These are phyloP conservation scores for Termitomyces sp. DNA, from an alignment of 768 basidiomycete genomes.

Conservation along the genomic window DNA sequence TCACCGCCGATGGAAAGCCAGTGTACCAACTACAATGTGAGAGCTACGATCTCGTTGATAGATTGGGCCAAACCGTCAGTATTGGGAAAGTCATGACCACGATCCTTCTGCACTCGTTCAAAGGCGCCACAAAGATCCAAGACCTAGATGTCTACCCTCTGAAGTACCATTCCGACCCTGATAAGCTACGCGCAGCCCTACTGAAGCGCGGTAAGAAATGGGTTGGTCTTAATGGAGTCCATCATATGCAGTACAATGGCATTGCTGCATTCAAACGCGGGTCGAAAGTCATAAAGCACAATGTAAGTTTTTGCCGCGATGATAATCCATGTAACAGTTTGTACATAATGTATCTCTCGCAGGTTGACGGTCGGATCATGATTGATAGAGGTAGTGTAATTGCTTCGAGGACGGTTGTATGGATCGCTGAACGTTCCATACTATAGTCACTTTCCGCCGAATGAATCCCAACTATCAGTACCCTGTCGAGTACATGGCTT, in stretches of 20 bases:
- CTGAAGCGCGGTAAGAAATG: slow-evolving; percentile 56
- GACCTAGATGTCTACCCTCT: slow-evolving; percentile 53
- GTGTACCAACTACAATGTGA: slow-evolving; percentile 48
- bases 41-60: slow-evolving; percentile 51
- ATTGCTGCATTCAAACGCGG: slow-evolving; percentile 40
- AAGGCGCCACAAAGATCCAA: slow-evolving; percentile 51
- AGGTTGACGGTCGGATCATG: slow-evolving; percentile 62
- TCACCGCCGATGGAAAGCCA: slow-evolving; percentile 31
- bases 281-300: slow-evolving; percentile 45
- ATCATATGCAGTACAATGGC: slow-evolving; percentile 58
- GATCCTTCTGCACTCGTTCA: slow-evolving; percentile 42
- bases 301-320: slow-evolving; percentile 32
- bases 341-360: neutral
- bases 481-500: slow-evolving; percentile 22
- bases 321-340: neutral
- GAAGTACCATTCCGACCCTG: slow-evolving; percentile 46
- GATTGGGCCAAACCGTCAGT: slow-evolving; percentile 30
- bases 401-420: neutral
- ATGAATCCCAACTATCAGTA: slow-evolving; percentile 51
- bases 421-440: neutral
- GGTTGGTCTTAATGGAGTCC: slow-evolving; percentile 49
- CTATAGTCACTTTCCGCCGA: slow-evolving; percentile 46
- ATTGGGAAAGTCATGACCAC: slow-evolving; percentile 40
- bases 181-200: slow-evolving; percentile 38
- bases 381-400: slow-evolving; percentile 47